These are phyloP conservation scores for Lathyrus tuberosus DNA, from an alignment of 306 rosid species.

Conservation along the genomic window DNA sequence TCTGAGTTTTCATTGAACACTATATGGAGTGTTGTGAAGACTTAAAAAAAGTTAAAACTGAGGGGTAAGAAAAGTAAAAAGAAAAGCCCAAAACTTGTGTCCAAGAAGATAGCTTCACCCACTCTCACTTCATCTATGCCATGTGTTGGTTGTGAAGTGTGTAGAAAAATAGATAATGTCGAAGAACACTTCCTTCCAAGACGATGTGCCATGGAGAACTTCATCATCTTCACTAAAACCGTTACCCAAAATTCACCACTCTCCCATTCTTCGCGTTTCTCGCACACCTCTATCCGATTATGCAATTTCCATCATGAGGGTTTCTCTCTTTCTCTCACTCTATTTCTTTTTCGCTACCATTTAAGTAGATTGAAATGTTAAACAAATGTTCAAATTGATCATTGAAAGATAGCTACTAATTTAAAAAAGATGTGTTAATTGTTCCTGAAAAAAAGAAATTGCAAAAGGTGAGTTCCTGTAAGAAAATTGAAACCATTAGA, in stretches of 20 bases:
- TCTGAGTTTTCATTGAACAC: too few species aligned
- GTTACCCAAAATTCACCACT: conserved; percentile 78
- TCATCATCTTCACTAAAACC: conserved; percentile 58
- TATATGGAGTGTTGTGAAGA: too few species aligned
- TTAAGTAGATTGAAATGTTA: too few species aligned
- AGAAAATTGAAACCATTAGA: too few species aligned
- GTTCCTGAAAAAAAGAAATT: too few species aligned
- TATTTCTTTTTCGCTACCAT: neutral
- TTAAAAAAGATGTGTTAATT: too few species aligned
- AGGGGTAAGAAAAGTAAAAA: too few species aligned
- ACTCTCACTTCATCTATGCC: neutral
- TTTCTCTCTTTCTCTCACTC: conserved; percentile 9
- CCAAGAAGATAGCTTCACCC: neutral
- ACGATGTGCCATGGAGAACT: conserved; percentile 93
- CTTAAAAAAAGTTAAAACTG: too few species aligned
- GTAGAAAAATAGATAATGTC: conserved; percentile 52
- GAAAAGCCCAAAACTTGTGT: conserved; percentile 29
- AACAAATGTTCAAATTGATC: too few species aligned
- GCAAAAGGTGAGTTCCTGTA: too few species aligned
- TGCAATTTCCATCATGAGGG: conserved; percentile 82
- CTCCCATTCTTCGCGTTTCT: conserved; percentile 74
- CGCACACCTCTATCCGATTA: conserved; percentile 61
- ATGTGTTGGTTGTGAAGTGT: conserved; percentile 14
- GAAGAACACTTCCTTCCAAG: conserved; percentile 54
- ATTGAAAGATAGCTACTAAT: too few species aligned